Evolutionary conservation across 2,329 filamentous ascomycete species (phyloP), one percentile per base, ranked within the genome.

Genomic region (Colletotrichum eremochloae): DNA sequence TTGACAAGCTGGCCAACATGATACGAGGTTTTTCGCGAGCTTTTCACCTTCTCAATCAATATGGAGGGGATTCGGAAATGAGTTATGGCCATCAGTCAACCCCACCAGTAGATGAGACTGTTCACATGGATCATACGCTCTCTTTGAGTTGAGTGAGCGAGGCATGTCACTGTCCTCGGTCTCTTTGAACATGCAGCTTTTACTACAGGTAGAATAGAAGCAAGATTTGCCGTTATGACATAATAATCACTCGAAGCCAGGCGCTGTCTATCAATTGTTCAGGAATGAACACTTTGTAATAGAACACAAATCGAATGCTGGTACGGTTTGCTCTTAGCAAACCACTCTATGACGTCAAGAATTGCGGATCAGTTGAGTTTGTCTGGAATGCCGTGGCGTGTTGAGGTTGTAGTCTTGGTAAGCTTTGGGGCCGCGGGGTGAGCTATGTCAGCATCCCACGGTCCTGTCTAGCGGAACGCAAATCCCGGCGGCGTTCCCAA

Each of bases 401-500:
- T 56, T 36, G 9, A 1, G 18, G 2, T 11, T 24, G 5, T 55
- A 0, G 33, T 24, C 12, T 38, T n/a, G 20, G 20, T 38, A 14
- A 38, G 5, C 5, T 9, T 15, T 9, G 1, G 29, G 7, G 33
- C 53, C 53, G 12, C 33, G 53, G 53, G 36, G 33, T 38, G 4
- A 5, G 18, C 31, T 36, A 5, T 12, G 61, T 46, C 40, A 12
- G 36, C 31, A 5, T 1, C 61, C 61, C 15, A 36, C 31, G 53
- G 33, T 36, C 9, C 62, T 29, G 9, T n/a, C 36, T 46, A 44
- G 20, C 62, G 65, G 65, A 60, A 68, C 48, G 55, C 69, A 68
- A 40, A 68, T 72, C 38, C 53, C 65, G 58, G 36, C 52, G 42
- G 5, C 20, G 24, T 52, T 40, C 46, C 8, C 6, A 31, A 50